Base-by-base conservation (phyloP, 179 eudicot species). In the Amaranthus tricolor region DNA sequence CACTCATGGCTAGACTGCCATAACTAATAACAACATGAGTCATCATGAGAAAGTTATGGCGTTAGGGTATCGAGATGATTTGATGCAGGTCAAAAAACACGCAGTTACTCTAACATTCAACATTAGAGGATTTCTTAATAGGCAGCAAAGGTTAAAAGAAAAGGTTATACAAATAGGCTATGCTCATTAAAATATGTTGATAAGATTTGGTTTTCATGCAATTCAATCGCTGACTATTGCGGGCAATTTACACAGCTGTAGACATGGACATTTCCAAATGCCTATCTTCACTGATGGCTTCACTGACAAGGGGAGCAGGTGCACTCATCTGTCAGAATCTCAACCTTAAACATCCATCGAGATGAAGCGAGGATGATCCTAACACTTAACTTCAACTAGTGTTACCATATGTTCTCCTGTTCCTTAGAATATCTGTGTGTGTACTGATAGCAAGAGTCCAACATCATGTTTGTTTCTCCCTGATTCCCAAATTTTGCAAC, bases 41-140 rank as follows among this genome's bases (percentile, higher is more conserved):
- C 72, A 88, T 17, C 92, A 87, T 70, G 81, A 90, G 70, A 86
- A 89, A 87, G 89, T 86, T 43, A 89, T 86, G 86, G 68, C 85
- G 75, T 44, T 85, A 14, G 87, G 89, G 31, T 82, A 79, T 24
- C 71, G 54, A 11, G 91, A 88, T 69, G 62, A 70, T 57, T 70
- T 56, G 44, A 50, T 57, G 15, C 74, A 58, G 44, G 89, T 86
- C 51, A 1, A 77, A 49, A 67, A 71, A 17, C 21, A 88, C 82
- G 88, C 84, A 82, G 84, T 87, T 11, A 87, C 90, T 0, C 72
- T 85, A 14, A 85, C 78, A 11, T 87, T 78, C 70, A 88, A 89
- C 78, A 85, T 87, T 87, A 53, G 91, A 89, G 15, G 76, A 83
- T 74, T 84, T 83, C 40, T 61, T 9, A 0, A 1, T 20, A 2